Evolutionary conservation across 2,329 filamentous ascomycete species (phyloP).

Genomic region (Balansia obtecta): DNA sequence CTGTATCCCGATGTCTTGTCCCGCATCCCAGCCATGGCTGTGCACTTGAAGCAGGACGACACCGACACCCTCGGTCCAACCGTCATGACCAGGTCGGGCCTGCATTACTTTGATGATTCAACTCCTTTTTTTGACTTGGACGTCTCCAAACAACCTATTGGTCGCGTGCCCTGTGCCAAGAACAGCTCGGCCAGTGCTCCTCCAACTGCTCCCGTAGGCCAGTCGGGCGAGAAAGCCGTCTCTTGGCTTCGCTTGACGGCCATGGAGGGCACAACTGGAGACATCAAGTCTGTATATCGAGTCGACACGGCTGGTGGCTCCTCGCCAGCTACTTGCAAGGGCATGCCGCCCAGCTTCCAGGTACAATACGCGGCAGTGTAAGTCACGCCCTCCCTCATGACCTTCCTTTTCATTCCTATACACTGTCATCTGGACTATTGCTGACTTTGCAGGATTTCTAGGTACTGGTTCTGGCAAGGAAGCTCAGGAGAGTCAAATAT

Average conservation of each 20-base stretch:
- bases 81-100: constrained; percentile 53
- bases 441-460: constrained; percentile 8
- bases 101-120: constrained; percentile 67
- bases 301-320: constrained; percentile 73
- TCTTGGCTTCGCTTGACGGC: constrained; percentile 65
- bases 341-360: constrained; percentile 49
- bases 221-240: constrained; percentile 55
- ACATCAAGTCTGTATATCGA: constrained; percentile 67
- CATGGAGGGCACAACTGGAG: constrained; percentile 39
- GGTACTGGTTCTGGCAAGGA: constrained; percentile 26
- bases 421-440: too few species aligned
- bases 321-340: constrained; percentile 60
- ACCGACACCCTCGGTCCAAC: constrained; percentile 37
- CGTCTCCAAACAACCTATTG: constrained; percentile 38
- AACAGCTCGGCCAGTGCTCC: constrained; percentile 51
- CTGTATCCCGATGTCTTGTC: constrained; percentile 54
- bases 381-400: constrained; percentile 29
- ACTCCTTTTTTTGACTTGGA: constrained; percentile 75
- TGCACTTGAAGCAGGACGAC: constrained; percentile 48
- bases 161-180: constrained; percentile 51
- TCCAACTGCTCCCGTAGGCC: constrained; percentile 42
- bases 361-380: constrained; percentile 79
- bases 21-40: constrained; percentile 52
- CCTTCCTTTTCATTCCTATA: too few species aligned
- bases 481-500: not conserved